Percentiles rank a stretch among this genome's conserved stretches.
phyloP scores from a whole-genome alignment of 2,329 filamentous ascomycete species.

The Trichoderma semiorbis region DNA sequence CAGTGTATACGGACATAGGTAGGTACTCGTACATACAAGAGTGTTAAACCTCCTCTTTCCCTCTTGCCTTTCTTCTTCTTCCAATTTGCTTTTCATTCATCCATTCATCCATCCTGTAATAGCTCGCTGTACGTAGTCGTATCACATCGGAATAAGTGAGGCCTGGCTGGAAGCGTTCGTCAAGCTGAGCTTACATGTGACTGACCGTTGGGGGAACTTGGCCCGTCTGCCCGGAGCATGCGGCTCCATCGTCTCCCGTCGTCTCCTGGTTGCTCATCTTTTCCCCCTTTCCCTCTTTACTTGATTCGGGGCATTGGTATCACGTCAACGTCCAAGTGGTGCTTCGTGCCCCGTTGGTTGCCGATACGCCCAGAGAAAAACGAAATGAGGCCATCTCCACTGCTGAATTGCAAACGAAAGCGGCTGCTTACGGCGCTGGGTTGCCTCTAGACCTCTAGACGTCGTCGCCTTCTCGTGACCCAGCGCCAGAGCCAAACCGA shows the following conservation, averaged over 20 bases:
- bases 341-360: neutral
- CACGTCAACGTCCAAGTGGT: neutral
- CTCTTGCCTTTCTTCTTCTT: neutral
- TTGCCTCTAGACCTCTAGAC: slow-evolving; percentile 4
- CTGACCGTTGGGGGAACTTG: neutral
- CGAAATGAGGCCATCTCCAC: slow-evolving; percentile 9
- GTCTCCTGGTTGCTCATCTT: neutral
- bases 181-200: neutral
- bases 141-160: neutral
- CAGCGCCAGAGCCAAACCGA: slow-evolving; percentile 30
- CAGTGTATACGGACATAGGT: neutral
- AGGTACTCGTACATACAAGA: neutral
- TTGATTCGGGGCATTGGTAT: neutral
- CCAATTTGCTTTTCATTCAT: neutral
- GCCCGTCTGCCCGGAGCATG: neutral
- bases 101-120: neutral
- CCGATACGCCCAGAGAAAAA: slow-evolving; percentile 19
- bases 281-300: neutral
- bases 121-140: neutral
- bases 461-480: slow-evolving; percentile 18
- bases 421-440: slow-evolving; percentile 12
- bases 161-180: neutral
- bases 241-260: neutral
- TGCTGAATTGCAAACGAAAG: neutral
- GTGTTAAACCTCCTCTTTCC: neutral